These are phyloP conservation scores for Golubevia sp. DNA, from an alignment of 1,284 basidiomycete species.

Conservation along the genomic window DNA sequence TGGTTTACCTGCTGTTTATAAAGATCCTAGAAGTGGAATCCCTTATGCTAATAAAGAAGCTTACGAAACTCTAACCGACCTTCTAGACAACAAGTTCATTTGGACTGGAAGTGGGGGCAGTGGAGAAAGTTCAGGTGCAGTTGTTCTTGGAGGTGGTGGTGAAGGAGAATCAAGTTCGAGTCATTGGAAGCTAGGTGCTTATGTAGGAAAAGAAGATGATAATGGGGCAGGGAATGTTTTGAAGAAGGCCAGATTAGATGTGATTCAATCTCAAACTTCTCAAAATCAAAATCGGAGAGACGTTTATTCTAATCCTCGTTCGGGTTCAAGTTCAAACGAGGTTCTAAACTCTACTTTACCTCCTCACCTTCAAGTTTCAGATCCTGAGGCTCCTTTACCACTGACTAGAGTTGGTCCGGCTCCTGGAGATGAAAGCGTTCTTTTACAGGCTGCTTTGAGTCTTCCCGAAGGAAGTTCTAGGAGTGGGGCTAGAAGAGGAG, in stretches of 20 bases:
- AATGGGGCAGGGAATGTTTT: neutral
- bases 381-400: no score
- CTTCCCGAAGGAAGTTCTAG: neutral
- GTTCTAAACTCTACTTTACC: no score
- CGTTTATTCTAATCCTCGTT: neutral
- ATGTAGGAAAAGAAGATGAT: neutral
- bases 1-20: conserved; percentile 48
- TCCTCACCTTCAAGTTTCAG: neutral
- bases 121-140: neutral
- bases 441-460: neutral
- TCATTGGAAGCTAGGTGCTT: neutral
- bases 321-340: no score
- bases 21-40: conserved; percentile 44
- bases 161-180: no score
- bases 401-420: neutral
- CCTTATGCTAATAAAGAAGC: conserved; percentile 41
- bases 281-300: neutral
- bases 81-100: conserved; percentile 21
- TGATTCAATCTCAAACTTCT: neutral
- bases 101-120: conserved; percentile 29
- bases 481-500: neutral
- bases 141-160: neutral
- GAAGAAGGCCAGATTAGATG: neutral
- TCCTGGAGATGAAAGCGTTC: neutral
- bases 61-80: conserved; percentile 24